These are phyloP conservation scores for Alternaria metachromatica DNA, from an alignment of 2,329 filamentous ascomycete genomes.

Conservation along the genomic window DNA sequence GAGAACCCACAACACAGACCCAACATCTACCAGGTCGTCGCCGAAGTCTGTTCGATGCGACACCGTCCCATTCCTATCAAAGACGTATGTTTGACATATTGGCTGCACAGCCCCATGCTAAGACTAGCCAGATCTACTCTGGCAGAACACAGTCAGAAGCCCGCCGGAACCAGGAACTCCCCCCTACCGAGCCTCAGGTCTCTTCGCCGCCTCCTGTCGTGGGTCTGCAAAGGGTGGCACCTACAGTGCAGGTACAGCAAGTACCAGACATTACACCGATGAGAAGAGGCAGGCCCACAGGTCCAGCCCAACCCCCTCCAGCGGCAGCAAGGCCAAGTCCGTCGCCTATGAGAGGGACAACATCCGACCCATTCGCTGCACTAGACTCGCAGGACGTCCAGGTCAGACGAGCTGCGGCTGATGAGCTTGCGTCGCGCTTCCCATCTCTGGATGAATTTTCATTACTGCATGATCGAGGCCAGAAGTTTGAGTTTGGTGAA, in stretches of 20 bases:
- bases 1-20: constrained; percentile 81
- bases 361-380: constrained; percentile 86
- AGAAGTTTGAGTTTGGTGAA: constrained; percentile 80
- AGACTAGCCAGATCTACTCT: constrained; percentile 55
- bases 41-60: constrained; percentile 87
- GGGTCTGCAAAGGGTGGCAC: constrained; percentile 82
- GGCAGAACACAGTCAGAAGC: constrained; percentile 69
- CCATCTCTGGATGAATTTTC: constrained; percentile 94
- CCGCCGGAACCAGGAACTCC: constrained; percentile 65
- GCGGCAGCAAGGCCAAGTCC: constrained; percentile 63
- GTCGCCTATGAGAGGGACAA: constrained; percentile 72
- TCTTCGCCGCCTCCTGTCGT: constrained; percentile 66
- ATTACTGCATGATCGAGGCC: constrained; percentile 80
- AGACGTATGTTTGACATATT: constrained; percentile 66
- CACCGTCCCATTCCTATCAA: constrained; percentile 84
- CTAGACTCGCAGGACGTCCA: constrained; percentile 71
- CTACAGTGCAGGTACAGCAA: constrained; percentile 70
- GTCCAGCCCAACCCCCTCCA: constrained; percentile 53
- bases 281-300: constrained; percentile 80
- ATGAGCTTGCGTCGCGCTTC: constrained; percentile 85
- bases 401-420: constrained; percentile 61
- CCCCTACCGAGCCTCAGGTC: constrained; percentile 60
- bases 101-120: constrained; percentile 17
- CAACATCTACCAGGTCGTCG: constrained; percentile 92
- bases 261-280: constrained; percentile 94